These are phyloP conservation scores for Tricholoma bakamatsutake DNA, from an alignment of 768 basidiomycete species.

Conservation along the genomic window DNA sequence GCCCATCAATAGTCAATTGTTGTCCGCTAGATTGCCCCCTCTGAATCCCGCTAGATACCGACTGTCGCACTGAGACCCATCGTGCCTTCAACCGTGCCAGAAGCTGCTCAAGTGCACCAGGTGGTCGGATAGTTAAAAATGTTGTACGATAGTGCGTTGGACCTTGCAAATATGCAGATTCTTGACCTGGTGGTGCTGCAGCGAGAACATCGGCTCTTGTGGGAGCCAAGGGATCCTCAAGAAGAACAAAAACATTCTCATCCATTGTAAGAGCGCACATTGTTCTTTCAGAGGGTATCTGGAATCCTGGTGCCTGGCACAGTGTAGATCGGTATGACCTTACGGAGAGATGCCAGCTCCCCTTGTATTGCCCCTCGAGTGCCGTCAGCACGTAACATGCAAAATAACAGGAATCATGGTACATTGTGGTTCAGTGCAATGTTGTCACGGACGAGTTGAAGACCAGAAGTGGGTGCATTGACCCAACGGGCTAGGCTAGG, in stretches of 20 bases:
- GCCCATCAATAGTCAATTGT: slow-evolving; percentile 69
- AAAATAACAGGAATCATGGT: slow-evolving; percentile 14
- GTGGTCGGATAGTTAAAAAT: slow-evolving; percentile 69
- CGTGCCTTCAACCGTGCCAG: slow-evolving; percentile 68
- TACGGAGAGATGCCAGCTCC: slow-evolving; percentile 66
- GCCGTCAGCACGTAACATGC: slow-evolving; percentile 10
- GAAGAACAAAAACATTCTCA: slow-evolving; percentile 71
- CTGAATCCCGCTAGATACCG: slow-evolving; percentile 30
- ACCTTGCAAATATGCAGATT: slow-evolving; percentile 36
- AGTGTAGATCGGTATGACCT: slow-evolving; percentile 74
- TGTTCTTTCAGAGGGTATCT: slow-evolving; percentile 52
- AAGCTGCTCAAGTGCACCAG: slow-evolving; percentile 70
- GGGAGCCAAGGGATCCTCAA: slow-evolving; percentile 74
- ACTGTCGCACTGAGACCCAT: slow-evolving; percentile 67
- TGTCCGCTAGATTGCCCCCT: slow-evolving; percentile 45
- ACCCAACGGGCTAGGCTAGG: slow-evolving; percentile 73
- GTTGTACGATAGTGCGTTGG: slow-evolving; percentile 71
- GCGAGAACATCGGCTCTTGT: slow-evolving; percentile 54
- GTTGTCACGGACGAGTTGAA: slow-evolving; percentile 65
- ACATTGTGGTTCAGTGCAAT: slow-evolving; percentile 68
- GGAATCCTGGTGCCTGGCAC: slow-evolving; percentile 44
- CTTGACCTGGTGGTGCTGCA: slow-evolving; percentile 37
- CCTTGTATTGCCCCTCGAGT: slow-evolving; percentile 49
- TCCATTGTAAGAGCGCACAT: slow-evolving; percentile 78
- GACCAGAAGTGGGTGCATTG: slow-evolving; percentile 70